These are phyloP conservation scores for Martiniozyma abietophila DNA, from an alignment of 805 yeast species.

Conservation along the genomic window DNA sequence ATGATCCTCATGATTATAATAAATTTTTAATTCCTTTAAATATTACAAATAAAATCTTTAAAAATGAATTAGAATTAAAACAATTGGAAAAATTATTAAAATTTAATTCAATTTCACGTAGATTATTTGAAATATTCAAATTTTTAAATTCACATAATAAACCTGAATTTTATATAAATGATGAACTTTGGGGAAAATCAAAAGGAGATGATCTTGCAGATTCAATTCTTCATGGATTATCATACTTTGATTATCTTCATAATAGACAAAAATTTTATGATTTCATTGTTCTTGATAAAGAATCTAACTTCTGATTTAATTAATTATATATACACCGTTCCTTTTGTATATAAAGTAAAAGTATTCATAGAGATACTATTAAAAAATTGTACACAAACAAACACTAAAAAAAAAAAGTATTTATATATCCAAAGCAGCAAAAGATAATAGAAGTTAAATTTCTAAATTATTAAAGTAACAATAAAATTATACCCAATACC, in stretches of 20 bases:
- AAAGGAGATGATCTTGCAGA: constrained; percentile 65
- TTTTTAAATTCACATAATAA: constrained; percentile 17
- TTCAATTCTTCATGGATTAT: constrained; percentile 51
- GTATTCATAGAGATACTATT: too few relatives aligned
- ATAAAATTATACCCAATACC: too few relatives aligned
- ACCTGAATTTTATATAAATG: constrained; percentile 6
- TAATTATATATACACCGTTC: too few relatives aligned
- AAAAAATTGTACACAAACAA: too few relatives aligned
- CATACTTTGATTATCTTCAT: constrained; percentile 37
- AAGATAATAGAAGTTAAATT: neutral
- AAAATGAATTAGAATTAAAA: constrained; percentile 1
- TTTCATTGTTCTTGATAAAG: too few relatives aligned
- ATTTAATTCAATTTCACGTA: constrained; percentile 15
- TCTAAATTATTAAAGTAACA: too few relatives aligned
- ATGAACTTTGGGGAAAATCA: constrained; percentile 13
- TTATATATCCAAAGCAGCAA: neutral
- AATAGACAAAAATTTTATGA: constrained; percentile 8
- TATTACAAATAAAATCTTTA: constrained; percentile 1
- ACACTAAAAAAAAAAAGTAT: neutral
- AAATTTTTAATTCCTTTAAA: constrained; percentile 2
- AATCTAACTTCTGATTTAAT: too few relatives aligned
- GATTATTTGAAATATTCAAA: constrained; percentile 20
- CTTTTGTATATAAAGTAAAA: too few relatives aligned
- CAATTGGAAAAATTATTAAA: constrained; percentile 10
- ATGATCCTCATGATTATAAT: too few relatives aligned